These are phyloP conservation scores for Bipolaris zeicola DNA, from an alignment of 2,329 filamentous ascomycete genomes.

Conservation along the genomic window DNA sequence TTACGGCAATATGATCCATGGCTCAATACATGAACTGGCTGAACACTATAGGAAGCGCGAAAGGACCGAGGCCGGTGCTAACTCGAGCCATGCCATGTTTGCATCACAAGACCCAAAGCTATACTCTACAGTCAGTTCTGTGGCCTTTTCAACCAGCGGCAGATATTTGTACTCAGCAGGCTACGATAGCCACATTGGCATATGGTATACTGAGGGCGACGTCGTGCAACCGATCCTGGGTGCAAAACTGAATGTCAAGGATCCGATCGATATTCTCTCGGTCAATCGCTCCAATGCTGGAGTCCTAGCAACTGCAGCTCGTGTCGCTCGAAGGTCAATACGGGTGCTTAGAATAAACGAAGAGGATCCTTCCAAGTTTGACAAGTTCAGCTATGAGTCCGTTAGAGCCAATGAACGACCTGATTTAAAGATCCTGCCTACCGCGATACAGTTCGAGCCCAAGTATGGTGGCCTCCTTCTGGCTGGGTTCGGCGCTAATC, in stretches of 20 bases:
- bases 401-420: conserved; percentile 35
- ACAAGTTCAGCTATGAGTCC: conserved; percentile 32
- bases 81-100: conserved; percentile 54
- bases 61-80: conserved; percentile 47
- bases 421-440: conserved; percentile 39
- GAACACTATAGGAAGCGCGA: conserved; percentile 57
- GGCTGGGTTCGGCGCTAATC: conserved; percentile 59
- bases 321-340: conserved; percentile 41
- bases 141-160: conserved; percentile 58
- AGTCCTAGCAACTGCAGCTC: conserved; percentile 58
- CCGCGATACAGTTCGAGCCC: conserved; percentile 42
- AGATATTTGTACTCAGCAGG: conserved; percentile 59
- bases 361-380: conserved; percentile 16
- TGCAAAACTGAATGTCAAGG: conserved; percentile 50
- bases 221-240: conserved; percentile 28
- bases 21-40: conserved; percentile 57
- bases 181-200: conserved; percentile 58
- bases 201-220: conserved; percentile 46
- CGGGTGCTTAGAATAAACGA: conserved; percentile 37
- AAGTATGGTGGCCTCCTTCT: conserved; percentile 52
- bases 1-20: conserved; percentile 54
- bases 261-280: conserved; percentile 59
- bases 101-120: conserved; percentile 58
- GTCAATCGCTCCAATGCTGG: conserved; percentile 42
- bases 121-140: conserved; percentile 62